Evolutionary conservation across 306 rosid species (phyloP).

Genomic region (Cajanus cajan): DNA sequence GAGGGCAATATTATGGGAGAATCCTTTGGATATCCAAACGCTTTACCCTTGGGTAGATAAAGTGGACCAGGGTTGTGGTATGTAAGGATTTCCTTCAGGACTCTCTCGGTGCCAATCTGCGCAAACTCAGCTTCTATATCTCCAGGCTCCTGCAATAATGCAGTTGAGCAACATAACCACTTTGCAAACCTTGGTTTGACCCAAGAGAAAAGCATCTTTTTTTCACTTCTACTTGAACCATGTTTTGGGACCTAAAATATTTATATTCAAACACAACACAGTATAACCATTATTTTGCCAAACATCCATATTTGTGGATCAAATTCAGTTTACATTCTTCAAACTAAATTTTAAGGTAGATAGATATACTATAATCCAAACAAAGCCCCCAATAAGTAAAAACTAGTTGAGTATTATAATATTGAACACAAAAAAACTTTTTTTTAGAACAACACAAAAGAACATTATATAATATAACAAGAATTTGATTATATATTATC

Average conservation of each 20-base stretch:
- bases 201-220: background rate
- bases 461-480: background rate
- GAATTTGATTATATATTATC: background rate
- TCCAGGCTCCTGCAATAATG: slow-evolving; percentile 56
- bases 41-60: slow-evolving; percentile 54
- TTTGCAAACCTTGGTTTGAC: background rate
- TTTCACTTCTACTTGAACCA: slow-evolving; percentile 1
- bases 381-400: background rate
- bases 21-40: slow-evolving; percentile 45
- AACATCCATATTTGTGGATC: background rate
- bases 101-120: slow-evolving; percentile 58
- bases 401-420: background rate
- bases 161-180: background rate
- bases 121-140: slow-evolving; percentile 77
- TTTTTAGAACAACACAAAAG: too few species aligned
- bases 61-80: slow-evolving; percentile 63
- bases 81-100: slow-evolving; percentile 57
- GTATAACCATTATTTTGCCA: background rate
- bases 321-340: background rate
- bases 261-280: background rate
- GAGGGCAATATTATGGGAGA: slow-evolving; percentile 56
- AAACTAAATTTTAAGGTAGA: background rate
- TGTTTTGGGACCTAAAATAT: background rate
- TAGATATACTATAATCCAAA: background rate
- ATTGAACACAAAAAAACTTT: background rate